Evolutionary conservation across 306 rosid species (phyloP).

Genomic region (Corylus avellana): DNA sequence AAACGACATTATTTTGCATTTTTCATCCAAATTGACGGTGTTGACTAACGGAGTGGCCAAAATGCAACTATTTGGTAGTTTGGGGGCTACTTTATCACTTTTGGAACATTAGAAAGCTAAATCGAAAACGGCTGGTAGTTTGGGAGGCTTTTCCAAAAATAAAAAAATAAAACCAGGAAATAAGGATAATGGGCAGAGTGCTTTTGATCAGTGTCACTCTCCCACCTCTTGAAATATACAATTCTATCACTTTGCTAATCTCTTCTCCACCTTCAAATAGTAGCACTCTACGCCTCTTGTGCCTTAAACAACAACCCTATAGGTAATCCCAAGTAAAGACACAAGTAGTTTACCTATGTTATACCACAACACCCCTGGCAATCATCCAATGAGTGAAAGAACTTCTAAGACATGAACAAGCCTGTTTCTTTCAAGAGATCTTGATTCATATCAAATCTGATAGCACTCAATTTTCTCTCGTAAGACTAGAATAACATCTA

Average conservation of each 20-base stretch:
- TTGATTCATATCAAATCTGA: background rate
- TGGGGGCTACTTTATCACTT: too few species aligned
- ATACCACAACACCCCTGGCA: background rate
- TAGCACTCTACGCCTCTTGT: background rate
- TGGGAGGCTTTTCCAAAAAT: too few species aligned
- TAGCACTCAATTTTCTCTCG: background rate
- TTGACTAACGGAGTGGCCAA: too few species aligned
- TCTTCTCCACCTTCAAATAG: conserved; percentile 1
- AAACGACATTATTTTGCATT: too few species aligned
- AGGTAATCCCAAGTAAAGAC: background rate
- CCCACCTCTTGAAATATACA: background rate
- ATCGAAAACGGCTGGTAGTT: too few species aligned
- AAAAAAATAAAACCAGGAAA: background rate
- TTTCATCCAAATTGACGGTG: too few species aligned
- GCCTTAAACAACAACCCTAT: background rate
- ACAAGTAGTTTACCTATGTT: background rate
- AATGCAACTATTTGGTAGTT: too few species aligned
- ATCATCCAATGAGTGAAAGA: background rate
- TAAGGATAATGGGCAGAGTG: background rate
- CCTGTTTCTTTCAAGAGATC: background rate
- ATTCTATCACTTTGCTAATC: background rate
- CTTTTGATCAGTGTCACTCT: background rate
- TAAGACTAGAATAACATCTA: background rate
- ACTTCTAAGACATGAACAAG: background rate
- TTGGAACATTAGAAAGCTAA: too few species aligned